Evolutionary conservation across 768 basidiomycete species (phyloP), one percentile per base, ranked within the genome.

Genomic region (Mrakia gelida): DNA sequence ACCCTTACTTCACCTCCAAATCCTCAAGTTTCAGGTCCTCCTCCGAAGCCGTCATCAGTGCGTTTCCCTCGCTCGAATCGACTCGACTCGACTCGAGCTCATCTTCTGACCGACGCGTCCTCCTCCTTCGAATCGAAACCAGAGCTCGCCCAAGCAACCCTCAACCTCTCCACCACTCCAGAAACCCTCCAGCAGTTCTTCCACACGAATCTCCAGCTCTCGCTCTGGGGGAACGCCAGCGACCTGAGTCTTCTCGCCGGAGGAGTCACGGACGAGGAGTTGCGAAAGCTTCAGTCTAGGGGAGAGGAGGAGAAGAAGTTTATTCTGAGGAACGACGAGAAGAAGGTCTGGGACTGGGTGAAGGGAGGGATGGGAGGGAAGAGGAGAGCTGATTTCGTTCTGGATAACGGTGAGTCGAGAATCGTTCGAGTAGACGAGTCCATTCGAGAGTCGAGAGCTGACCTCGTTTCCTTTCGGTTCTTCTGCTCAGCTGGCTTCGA

Each of bases 191-290:
- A 86, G 45, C 86, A 91, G 0, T 82, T 94, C 21, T 94, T 93
- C 84, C 88, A 87, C 75, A 91, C 94, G 83, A 94, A 95, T 91
- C 86, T 92, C 11, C 92, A 94, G 82, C 93, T 95, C 89, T 62
- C 65, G 23, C 81, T 86, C 49, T 95, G 94, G 94, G 95, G 95
- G 65, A 98, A 98, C 83, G 94, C 95, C 21, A 97, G 95, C 80
- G 96, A 99, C 84, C 87, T 98, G 6, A 95, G 94, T 0, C 89
- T 98, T 18, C 87, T 98, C 38, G 94, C 94, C 0, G 91, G 77
- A 18, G 72, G 59, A 32, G 94, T 97, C 75, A 90, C 92, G 0
- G 89, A 91, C 43, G 88, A 90, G 9, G 94, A 98, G 81, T 92
- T 98, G 26, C 89, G 91, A 74, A 85, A 90, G 80, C 86, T 98